These are phyloP conservation scores for Boletus insuetus DNA, from an alignment of 768 basidiomycete genomes.

Conservation along the genomic window DNA sequence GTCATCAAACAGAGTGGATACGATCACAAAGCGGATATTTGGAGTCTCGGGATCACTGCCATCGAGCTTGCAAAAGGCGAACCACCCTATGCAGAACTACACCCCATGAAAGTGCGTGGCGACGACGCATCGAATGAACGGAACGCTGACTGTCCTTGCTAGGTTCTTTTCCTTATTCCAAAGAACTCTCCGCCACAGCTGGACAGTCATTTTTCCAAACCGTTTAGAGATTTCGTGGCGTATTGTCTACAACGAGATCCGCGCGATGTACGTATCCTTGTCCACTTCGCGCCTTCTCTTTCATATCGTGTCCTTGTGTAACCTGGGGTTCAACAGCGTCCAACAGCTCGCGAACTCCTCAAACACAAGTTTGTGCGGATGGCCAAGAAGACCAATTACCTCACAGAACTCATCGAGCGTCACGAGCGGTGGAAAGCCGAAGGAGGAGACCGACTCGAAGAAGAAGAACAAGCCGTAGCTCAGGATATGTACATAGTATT, in stretches of 20 bases:
- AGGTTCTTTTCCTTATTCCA: conserved; percentile 98
- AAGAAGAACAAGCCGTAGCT: conserved; percentile 60
- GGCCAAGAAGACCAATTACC: conserved; percentile 91
- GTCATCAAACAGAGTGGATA: conserved; percentile 99
- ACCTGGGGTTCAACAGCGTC: conserved; percentile 56
- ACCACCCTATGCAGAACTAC: conserved; percentile 96
- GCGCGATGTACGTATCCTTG: conserved; percentile 59
- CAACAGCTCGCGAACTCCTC: conserved; percentile 89
- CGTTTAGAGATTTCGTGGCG: conserved; percentile 92
- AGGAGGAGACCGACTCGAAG: conserved; percentile 73
- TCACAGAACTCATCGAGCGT: conserved; percentile 94
- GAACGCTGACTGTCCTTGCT: background rate
- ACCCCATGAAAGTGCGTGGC: conserved; percentile 91
- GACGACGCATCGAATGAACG: background rate
- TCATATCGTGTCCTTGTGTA: conserved; percentile 8
- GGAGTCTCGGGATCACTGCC: conserved; percentile 96
- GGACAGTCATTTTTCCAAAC: conserved; percentile 87
- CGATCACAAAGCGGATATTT: conserved; percentile 98
- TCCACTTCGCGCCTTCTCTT: background rate
- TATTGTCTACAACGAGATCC: conserved; percentile 95
- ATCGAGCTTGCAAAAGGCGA: conserved; percentile 98
- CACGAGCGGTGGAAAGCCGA: conserved; percentile 93
- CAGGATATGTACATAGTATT: conserved; percentile 58
- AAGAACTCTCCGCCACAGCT: conserved; percentile 94
- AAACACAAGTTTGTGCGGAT: conserved; percentile 95